Base-by-base conservation (phyloP, 2,329 filamentous ascomycete species). In the Sporothrix curviconia region DNA sequence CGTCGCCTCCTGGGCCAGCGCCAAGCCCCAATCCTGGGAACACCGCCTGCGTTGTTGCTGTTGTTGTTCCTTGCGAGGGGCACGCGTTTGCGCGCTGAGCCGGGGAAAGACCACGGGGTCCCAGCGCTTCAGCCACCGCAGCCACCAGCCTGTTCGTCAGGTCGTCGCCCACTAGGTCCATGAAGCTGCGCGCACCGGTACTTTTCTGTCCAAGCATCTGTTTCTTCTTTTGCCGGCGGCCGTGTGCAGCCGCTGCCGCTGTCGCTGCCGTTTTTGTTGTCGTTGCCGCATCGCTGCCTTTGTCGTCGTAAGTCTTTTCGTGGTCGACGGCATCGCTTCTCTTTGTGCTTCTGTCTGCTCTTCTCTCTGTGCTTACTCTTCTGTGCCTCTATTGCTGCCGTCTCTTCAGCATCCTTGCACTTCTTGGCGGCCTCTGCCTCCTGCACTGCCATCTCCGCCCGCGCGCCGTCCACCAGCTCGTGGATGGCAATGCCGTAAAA, bases 401-500 rank as follows among this genome's bases (percentile, higher is more conserved):
- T n/a, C n/a, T n/a, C n/a, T n/a, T n/a, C 51, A 3, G 36, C 42
- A 3, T 36, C 17, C 19, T 37, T 15, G 4, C 43, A 12, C 51
- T 59, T 12, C 39, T 55, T 39, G n/a, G n/a, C 61, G 72, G 75
- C 59, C 74, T 78, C 0, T 59, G 73, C 78, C 60, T 73, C 78
- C 57, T 49, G 70, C 37, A 12, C 36, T 1, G 76, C 72, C 9
- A 80, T 72, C 61, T 90, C 83, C 19, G 80, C 79, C 55, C 82
- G 75, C 3, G 87, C 87, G 15, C 86, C 80, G 57, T 89, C 85
- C 58, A 97, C 80, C 39, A 99, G 75, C 56, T 84, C 78, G 70
- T 96, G 91, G 34, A 99, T 94, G 47, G 96, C 87, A 62, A 99
- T 87, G 9, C 94, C 94, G 69, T 96, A 99, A 72, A 92, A 97